Conservation (phyloP, 371 early-diverging fungal genomes). For the Syncephalastrum racemosum region DNA sequence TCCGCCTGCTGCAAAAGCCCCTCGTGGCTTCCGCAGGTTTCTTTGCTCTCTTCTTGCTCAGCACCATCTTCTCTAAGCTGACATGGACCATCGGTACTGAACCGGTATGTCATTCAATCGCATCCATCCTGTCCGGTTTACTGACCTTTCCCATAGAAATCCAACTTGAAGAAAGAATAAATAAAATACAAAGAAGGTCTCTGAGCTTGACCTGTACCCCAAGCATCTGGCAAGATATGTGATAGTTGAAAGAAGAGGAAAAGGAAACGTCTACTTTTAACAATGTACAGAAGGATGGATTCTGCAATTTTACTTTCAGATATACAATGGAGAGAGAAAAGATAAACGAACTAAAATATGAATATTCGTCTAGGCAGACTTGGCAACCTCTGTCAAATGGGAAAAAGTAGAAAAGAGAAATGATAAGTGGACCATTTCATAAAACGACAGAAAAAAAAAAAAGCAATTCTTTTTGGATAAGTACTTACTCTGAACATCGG, state of each 20-base stretch:
- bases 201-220: too few relatives aligned
- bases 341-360: background rate
- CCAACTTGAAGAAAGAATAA: too few relatives aligned
- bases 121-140: too few relatives aligned
- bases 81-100: slow-evolving; percentile 39
- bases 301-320: slow-evolving; percentile 1
- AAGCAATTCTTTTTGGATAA: background rate
- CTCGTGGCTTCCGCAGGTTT: slow-evolving; percentile 37
- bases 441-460: too few relatives aligned
- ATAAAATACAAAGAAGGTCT: too few relatives aligned
- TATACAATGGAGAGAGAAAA: background rate
- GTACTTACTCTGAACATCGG: slow-evolving; percentile 53
- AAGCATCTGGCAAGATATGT: too few relatives aligned
- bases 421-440: background rate
- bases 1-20: slow-evolving; percentile 49
- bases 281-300: too few relatives aligned
- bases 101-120: slow-evolving; percentile 20
- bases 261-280: too few relatives aligned
- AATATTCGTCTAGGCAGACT: slow-evolving; percentile 25
- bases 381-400: slow-evolving; percentile 31
- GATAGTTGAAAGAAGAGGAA: too few relatives aligned
- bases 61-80: slow-evolving; percentile 41
- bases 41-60: slow-evolving; percentile 37
- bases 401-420: slow-evolving; percentile 2
- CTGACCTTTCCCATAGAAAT: too few relatives aligned